These are phyloP conservation scores for Hyphodiscus sp. DNA, from an alignment of 2,329 filamentous ascomycete genomes.

Conservation along the genomic window DNA sequence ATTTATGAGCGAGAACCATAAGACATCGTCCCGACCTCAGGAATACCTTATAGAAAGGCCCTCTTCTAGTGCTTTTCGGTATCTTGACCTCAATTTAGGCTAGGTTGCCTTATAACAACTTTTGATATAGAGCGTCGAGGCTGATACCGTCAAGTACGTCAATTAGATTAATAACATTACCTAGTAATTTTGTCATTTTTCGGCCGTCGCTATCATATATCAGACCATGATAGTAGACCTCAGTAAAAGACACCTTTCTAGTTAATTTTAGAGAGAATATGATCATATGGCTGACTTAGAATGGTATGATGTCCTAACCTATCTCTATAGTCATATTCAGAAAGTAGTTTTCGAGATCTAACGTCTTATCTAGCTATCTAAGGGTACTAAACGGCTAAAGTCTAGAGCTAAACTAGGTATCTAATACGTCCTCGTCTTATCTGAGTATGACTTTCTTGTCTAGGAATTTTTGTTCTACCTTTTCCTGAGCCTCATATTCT, in stretches of 20 bases:
- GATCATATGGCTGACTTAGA: constrained; percentile 93
- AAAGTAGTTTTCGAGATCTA: constrained; percentile 76
- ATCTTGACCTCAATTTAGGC: constrained; percentile 76
- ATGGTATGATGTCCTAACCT: constrained; percentile 92
- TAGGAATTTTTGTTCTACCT: constrained; percentile 73
- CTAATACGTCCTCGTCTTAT: constrained; percentile 85
- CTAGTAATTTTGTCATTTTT: constrained; percentile 96
- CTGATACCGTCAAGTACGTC: constrained; percentile 87
- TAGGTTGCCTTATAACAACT: constrained; percentile 75
- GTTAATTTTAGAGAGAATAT: constrained; percentile 90
- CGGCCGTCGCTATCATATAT: constrained; percentile 89
- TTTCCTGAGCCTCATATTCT: constrained; percentile 70
- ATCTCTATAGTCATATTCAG: constrained; percentile 87
- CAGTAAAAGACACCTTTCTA: constrained; percentile 82
- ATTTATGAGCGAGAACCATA: constrained; percentile 82
- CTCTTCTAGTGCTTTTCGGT: constrained; percentile 92
- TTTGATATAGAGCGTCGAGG: constrained; percentile 71
- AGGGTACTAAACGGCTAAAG: constrained; percentile 92
- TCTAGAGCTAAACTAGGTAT: constrained; percentile 94
- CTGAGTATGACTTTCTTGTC: constrained; percentile 74
- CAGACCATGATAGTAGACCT: constrained; percentile 92
- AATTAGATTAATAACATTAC: constrained; percentile 90
- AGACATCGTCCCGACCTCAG: constrained; percentile 90
- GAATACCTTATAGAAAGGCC: constrained; percentile 89
- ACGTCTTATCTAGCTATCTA: constrained; percentile 80